A percentile compares a stretch with the other conserved stretches of the same genome.
Conservation (phyloP, 2,329 filamentous ascomycete genomes). For the Monilinia fructigena region DNA sequence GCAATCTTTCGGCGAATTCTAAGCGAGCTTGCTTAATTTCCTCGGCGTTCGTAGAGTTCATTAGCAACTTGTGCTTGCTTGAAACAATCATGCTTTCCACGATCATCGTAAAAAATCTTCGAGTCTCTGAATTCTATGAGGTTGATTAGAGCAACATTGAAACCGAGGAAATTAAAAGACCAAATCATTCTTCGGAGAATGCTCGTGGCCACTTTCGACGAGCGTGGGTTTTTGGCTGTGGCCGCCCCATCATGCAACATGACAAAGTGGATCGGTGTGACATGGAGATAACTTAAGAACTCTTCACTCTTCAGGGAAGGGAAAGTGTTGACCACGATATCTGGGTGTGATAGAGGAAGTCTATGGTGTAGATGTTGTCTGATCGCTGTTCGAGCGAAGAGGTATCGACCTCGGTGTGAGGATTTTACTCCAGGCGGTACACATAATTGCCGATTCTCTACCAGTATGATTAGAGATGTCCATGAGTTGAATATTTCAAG, state of each 20-base stretch:
- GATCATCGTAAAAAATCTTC: slow-evolving; percentile 51
- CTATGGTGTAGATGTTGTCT: slow-evolving; percentile 55
- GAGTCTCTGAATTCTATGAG: slow-evolving; percentile 58
- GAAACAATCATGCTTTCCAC: slow-evolving; percentile 41
- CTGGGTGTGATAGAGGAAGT: slow-evolving; percentile 32
- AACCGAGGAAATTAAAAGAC: slow-evolving; percentile 54
- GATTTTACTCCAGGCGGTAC: slow-evolving; percentile 47
- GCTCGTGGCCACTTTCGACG: slow-evolving; percentile 29
- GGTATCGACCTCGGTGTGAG: slow-evolving; percentile 46
- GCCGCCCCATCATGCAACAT: slow-evolving; percentile 63
- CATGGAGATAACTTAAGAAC: slow-evolving; percentile 56
- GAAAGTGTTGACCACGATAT: slow-evolving; percentile 44
- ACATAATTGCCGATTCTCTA: slow-evolving; percentile 53
- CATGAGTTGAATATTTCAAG: not conserved
- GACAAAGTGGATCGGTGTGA: slow-evolving; percentile 61
- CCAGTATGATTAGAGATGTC: slow-evolving; percentile 22
- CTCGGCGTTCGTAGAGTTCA: slow-evolving; percentile 25
- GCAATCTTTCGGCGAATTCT: slow-evolving; percentile 20
- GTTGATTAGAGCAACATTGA: slow-evolving; percentile 63
- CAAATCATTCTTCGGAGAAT: slow-evolving; percentile 50
- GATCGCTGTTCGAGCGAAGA: slow-evolving; percentile 61
- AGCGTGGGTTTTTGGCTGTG: slow-evolving; percentile 6
- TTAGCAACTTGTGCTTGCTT: slow-evolving; percentile 28
- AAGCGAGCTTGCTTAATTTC: slow-evolving; percentile 26
- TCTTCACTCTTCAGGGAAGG: slow-evolving; percentile 47